Evolutionary conservation across 179 eudicot genomes (phyloP), one percentile per base, ranked within the genome.

Genomic region (Spergularia azorica): DNA sequence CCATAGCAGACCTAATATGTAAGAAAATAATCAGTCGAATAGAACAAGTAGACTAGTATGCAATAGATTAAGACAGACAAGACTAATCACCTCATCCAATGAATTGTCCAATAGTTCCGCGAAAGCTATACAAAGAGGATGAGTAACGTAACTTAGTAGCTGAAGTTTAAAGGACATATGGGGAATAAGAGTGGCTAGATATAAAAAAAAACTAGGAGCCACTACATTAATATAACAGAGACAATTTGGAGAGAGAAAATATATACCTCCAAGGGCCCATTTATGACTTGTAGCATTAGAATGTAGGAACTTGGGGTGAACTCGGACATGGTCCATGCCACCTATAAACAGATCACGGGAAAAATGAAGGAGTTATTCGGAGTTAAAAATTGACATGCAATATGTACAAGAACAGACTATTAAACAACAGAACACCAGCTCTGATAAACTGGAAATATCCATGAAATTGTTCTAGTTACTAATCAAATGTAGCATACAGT

Each of bases 311-410:
- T 86, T 95, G 20, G 99, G 99, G 83, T 95, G 99, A 76, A 95
- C 99, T 79, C 99, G 83, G 54, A 93, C 97, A 86, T 90, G 99
- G 80, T 95, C 99, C 97, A 95, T 93, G 81, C 99, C 99, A 88
- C 95, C 99, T 95, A 83, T 48, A 75, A 17, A 79, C n/a, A 65
- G 13, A 48, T 59, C 58, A 63, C 66, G 50, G 4, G 20, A 0
- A 13, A 63, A 26, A 26, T 16, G 51, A 3, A 17, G n/a, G 54
- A 43, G 18, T 43, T 52, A 54, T 36, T 26, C 26, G 56, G 10
- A 55, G 63, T 4, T 16, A 15, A 39, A 11, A 65, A 15, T 41
- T 15, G 43, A 32, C 67, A 63, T 26, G 17, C 39, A 26, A n/a
- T 26, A 12, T 17, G 10, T 10, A 9, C 14, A 10, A 36, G 39